Conservation (phyloP, 1,139 yeast species). For the Arxiozyma slooffiae region DNA sequence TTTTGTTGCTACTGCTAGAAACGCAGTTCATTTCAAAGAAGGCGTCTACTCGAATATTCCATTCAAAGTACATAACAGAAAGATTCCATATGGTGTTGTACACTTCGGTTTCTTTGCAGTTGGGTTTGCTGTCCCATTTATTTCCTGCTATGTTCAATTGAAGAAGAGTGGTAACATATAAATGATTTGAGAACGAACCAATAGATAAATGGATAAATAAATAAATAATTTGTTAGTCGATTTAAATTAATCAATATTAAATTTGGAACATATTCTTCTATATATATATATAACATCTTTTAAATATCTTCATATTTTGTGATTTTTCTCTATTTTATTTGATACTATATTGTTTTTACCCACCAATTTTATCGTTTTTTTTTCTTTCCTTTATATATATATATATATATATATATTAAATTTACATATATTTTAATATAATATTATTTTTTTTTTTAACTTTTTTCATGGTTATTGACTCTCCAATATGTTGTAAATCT, state of each 20-base stretch:
- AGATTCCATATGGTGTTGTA: conserved; percentile 71
- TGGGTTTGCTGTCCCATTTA: conserved; percentile 56
- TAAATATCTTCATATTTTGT: no score
- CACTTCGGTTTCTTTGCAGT: conserved; percentile 73
- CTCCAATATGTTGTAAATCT: background rate
- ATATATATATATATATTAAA: background rate
- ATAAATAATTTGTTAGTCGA: background rate
- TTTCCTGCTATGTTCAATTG: conserved; percentile 58
- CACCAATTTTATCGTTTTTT: background rate
- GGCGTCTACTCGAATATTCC: conserved; percentile 92
- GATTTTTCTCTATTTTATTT: no score
- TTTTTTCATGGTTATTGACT: background rate
- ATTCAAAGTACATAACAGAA: conserved; percentile 85
- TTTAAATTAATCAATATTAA: background rate
- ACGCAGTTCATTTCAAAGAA: conserved; percentile 48
- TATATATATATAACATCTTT: background rate
- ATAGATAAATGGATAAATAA: background rate
- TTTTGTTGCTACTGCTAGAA: conserved; percentile 23
- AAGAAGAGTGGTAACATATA: conserved; percentile 55
- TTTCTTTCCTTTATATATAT: background rate
- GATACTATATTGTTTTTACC: background rate
- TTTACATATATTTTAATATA: background rate
- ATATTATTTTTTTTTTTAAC: background rate
- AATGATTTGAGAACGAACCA: background rate
- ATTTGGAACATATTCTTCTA: background rate